Base-by-base conservation (phyloP, 352 stramenopile species). In the Phytophthora colocasiae region DNA sequence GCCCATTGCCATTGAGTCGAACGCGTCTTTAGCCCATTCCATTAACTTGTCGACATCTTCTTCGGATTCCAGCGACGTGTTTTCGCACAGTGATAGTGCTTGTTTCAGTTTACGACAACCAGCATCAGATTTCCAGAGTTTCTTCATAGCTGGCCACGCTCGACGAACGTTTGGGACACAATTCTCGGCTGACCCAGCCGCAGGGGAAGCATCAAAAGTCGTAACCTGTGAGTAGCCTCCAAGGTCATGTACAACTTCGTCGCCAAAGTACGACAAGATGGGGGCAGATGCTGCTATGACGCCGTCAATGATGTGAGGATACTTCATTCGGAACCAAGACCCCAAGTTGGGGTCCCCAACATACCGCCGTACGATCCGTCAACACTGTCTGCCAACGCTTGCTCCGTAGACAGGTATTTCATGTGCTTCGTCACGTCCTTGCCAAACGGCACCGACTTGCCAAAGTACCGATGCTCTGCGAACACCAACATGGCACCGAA, bases 401-500 rank as follows among this genome's bases (percentile, higher is more conserved):
- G 95, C 41, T 94, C 81, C 2, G 84, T 90, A 27, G 84, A 90
- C 12, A 96, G 70, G 53, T 89, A 98, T 26, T 80, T 54, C 73
- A 92, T 81, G 68, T 89, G 73, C 53, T 92, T 78, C 12, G 51
- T 81, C 32, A 95, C 87, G 1, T 90, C 77, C 51, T 83, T 82
- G 19, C 66, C 73, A 19, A 93, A 93, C 1, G 93, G 93, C 24
- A 97, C 67, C 49, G 87, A 97, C 69, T 97, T 87, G 58, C 96
- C 97, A 78, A 98, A 98, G 83, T 98, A 99, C 1, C 97, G 90
- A 73, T 99, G 97, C 78, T 99, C 97, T 0, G 92, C 95, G 71
- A 99, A 99, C 19, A 99, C 93, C n/a, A 99, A 70, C 58, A 93
- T 83, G 14, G 96, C 95, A 24, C 82, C 76, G 58, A 98, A 97